A percentile compares a stretch with the other conserved stretches of the same genome.
Evolutionary conservation across 2,329 filamentous ascomycete species (phyloP).

Genomic region (Colletotrichum cuscutae): DNA sequence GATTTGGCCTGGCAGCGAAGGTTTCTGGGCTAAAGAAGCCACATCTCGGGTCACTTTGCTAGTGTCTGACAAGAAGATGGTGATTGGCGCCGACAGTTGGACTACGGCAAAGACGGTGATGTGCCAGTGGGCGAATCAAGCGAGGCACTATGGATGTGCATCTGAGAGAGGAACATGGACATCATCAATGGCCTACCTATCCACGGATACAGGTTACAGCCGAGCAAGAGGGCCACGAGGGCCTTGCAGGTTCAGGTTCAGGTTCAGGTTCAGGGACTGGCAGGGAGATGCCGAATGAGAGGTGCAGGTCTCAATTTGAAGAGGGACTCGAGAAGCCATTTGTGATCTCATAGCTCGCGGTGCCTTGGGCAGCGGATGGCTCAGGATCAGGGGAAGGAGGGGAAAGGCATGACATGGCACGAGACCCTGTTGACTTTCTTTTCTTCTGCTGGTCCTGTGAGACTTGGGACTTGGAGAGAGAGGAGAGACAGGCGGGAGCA

Average conservation of each 20-base stretch:
- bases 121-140: not conserved
- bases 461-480: not conserved
- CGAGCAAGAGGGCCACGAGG: not conserved
- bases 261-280: not conserved
- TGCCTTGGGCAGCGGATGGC: not conserved
- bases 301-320: not conserved
- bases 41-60: not conserved
- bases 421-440: not conserved
- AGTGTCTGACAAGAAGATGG: not conserved
- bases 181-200: not conserved
- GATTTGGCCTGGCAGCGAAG: not conserved
- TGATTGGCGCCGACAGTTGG: not conserved
- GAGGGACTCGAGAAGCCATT: not conserved
- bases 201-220: too few relatives aligned
- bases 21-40: not conserved
- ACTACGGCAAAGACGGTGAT: not conserved
- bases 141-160: not conserved
- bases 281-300: not conserved
- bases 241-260: not conserved
- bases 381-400: not conserved
- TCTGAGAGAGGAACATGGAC: not conserved
- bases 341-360: not conserved
- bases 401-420: conserved; percentile 1
- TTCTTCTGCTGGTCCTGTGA: not conserved
- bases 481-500: not conserved